Base-by-base conservation (phyloP, 106 monocot species). In the Acanthochlamys bracteata region DNA sequence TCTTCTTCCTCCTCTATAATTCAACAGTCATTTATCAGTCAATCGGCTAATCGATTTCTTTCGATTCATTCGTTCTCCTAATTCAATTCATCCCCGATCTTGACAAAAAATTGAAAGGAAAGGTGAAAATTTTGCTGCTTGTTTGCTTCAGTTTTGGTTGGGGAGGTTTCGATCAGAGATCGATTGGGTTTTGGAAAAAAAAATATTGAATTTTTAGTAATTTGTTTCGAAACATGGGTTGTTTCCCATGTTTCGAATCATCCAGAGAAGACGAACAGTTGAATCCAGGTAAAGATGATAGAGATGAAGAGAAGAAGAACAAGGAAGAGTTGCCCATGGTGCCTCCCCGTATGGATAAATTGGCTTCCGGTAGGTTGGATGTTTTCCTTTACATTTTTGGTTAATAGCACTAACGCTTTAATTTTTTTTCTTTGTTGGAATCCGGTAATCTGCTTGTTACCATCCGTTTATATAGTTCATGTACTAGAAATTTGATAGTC, bases 291-390 rank as follows among this genome's bases (percentile, higher is more conserved):
- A 21, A 20, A 22, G 10, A 0, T 10, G 4, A 15, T 19, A 40
- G 33, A n/a, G 40, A 41, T 41, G 39, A 19, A 10, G 20, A 46
- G 11, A 13, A 20, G 24, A 24, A 47, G 14, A 47, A 64, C 43
- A 64, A 43, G 46, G 46, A 65, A 23, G 64, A 65, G 42, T 43
- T 10, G 64, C 64, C 64, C 24, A 65, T 65, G 64, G 64, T 47
- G 10, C 47, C 64, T 47, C 64, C 64, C 24, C 42, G 45, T 20
- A 22, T 65, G 46, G 24, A 65, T 47, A 65, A 47, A 47, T 20
- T 65, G 7, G 11, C 24, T 15, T 12, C 64, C 10, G 64, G 64
- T 65, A 1, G 41, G 63, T 42, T 63, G 15, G 25, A 4, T 59
- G 33, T 7, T 4, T 14, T 25, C 25, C 21, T 12, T 57, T 22